Percentiles rank a stretch among this genome's conserved stretches.
Conservation (phyloP, 129 eudicot species). For the Mikania micrantha region DNA sequence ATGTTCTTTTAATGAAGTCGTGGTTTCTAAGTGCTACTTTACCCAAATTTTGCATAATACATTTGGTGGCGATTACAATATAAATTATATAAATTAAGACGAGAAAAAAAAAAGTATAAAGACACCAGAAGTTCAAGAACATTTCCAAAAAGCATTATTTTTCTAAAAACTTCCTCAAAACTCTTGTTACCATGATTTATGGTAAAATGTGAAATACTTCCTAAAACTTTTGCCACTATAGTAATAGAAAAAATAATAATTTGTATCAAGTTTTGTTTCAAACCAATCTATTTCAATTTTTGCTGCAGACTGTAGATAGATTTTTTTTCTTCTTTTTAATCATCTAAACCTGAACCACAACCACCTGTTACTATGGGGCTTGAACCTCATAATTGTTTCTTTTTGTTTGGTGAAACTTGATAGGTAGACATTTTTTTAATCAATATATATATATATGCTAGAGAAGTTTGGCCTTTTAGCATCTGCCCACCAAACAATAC, state of each 20-base stretch:
- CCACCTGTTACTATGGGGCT: background rate
- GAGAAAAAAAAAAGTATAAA: no score
- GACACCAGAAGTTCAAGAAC: no score
- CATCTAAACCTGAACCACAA: background rate
- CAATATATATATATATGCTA: slow-evolving; percentile 2
- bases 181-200: background rate
- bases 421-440: background rate
- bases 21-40: no score
- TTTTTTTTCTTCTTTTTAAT: background rate
- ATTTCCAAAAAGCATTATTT: no score
- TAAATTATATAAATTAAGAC: no score
- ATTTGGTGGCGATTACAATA: no score
- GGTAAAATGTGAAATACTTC: background rate
- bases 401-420: background rate
- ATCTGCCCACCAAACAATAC: slow-evolving; percentile 1
- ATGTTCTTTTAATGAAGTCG: no score
- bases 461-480: slow-evolving; percentile 14
- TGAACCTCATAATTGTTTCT: background rate
- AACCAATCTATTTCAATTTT: background rate
- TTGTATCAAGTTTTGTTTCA: background rate
- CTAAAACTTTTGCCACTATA: background rate
- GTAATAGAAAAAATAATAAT: background rate
- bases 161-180: no score
- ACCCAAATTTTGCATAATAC: no score
- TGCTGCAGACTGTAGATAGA: background rate